Evolutionary conservation across 164 flowering plant genomes (phyloP), one percentile per base, ranked within the genome.

Genomic region (Liquidambar formosana): DNA sequence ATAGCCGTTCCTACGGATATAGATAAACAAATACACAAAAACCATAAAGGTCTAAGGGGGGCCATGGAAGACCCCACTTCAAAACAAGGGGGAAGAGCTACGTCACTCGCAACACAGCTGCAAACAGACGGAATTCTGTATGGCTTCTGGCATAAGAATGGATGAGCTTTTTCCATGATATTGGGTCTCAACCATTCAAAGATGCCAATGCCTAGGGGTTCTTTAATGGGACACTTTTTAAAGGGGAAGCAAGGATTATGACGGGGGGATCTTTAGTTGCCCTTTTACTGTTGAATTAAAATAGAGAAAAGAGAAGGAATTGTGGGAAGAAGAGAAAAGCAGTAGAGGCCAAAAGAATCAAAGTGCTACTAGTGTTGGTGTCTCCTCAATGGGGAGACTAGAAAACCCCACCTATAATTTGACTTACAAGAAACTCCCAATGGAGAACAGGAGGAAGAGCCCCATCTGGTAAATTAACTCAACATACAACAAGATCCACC

Each of bases 131-230:
- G 47, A 63, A 23, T 47, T 25, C 21, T 48, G 13, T 13, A 22
- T 26, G 56, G 56, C 66, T 63, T 47, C 21, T 46, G 8, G 11
- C 10, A 46, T 8, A 46, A 25, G 38, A 63, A 63, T 5, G n/a
- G n/a, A n/a, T n/a, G 9, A 63, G 54, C 66, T 63, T 63, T 63
- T 47, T 33, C 66, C 66, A 45, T 46, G 41, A 46, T n/a, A 23
- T 46, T 63, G 66, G 66, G 56, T 21, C 22, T 33, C 41, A 22
- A 18, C 56, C 23, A 33, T 68, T 68, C 71, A 58, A 68, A 59
- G 57, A 68, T 68, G 54, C 71, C 45, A 67, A 57, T 33, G 63
- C 56, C 70, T 25, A 45, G 18, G 27, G 28, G 10, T 23, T 12
- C 53, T 4, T 45, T 25, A 33, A 33, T 33, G 4, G 6, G 41